A percentile compares a stretch with the other conserved stretches of the same genome.
phyloP scores from a whole-genome alignment of 495 filamentous ascomycete species.

The Penicillium malachiteum region DNA sequence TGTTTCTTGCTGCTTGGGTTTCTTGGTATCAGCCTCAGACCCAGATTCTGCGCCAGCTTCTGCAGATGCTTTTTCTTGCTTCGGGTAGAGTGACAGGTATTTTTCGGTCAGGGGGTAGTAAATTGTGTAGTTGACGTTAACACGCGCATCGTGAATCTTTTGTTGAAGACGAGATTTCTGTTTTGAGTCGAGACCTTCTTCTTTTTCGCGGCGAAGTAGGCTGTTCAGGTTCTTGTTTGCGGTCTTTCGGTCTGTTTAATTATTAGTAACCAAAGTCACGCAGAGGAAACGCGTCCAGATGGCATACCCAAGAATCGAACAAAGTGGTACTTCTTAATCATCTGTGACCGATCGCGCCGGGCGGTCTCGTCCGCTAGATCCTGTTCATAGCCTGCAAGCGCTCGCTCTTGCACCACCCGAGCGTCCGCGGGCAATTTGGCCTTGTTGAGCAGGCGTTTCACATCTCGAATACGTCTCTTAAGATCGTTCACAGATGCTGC shows the following conservation, averaged over 20 bases:
- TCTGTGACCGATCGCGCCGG: constrained; percentile 61
- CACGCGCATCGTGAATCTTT: constrained; percentile 66
- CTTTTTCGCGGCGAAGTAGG: constrained; percentile 47
- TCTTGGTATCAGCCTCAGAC: constrained; percentile 19
- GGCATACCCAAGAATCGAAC: constrained; percentile 77
- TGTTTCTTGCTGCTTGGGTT: constrained; percentile 16
- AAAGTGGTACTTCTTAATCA: constrained; percentile 91
- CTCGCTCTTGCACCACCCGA: constrained; percentile 75
- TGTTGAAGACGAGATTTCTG: constrained; percentile 50
- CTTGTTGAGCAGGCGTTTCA: constrained; percentile 58
- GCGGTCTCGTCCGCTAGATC: constrained; percentile 65
- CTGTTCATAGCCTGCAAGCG: constrained; percentile 69
- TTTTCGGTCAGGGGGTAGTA: constrained; percentile 77
- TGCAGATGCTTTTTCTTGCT: constrained; percentile 25
- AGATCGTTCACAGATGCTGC: constrained; percentile 50
- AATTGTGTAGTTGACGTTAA: constrained; percentile 84
- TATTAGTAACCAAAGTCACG: constrained; percentile 1
- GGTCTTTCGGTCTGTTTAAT: constrained; percentile 72
- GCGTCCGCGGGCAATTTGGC: constrained; percentile 70
- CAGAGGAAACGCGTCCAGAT: background rate
- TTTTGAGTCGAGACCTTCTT: constrained; percentile 44
- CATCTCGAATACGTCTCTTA: constrained; percentile 53
- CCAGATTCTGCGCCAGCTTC: constrained; percentile 17
- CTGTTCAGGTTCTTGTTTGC: constrained; percentile 68
- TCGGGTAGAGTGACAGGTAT: constrained; percentile 76